Conservation (phyloP, 2,329 filamentous ascomycete species). For the Penicillium concentricum region DNA sequence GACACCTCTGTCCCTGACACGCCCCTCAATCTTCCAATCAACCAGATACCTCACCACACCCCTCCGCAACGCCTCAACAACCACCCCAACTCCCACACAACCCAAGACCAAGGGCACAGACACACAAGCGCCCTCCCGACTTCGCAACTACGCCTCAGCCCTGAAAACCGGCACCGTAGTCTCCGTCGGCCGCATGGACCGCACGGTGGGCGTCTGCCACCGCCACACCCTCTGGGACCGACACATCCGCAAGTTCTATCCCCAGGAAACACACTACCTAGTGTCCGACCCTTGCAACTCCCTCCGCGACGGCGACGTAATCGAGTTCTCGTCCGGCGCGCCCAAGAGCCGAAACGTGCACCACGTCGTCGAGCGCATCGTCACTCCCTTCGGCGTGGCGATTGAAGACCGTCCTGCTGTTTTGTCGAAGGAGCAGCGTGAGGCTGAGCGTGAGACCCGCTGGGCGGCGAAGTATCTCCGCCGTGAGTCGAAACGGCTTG, state of each 20-base stretch:
- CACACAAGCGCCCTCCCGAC: conserved; percentile 26
- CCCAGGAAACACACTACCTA: conserved; percentile 33
- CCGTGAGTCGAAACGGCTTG: conserved; percentile 28
- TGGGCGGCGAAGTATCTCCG: conserved; percentile 34
- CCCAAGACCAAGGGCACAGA: conserved; percentile 13
- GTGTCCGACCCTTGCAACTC: conserved; percentile 44
- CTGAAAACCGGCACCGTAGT: conserved; percentile 41
- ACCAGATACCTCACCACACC: conserved; percentile 15
- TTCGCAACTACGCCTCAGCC: conserved; percentile 38
- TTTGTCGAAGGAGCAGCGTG: conserved; percentile 35
- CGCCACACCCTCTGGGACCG: conserved; percentile 37
- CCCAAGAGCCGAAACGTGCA: conserved; percentile 39
- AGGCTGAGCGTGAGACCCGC: conserved; percentile 31
- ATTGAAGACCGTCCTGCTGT: conserved; percentile 40
- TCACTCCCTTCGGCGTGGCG: conserved; percentile 40
- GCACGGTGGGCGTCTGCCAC: conserved; percentile 40
- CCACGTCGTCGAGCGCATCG: conserved; percentile 45
- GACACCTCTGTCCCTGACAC: conserved; percentile 25
- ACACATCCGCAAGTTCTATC: conserved; percentile 40
- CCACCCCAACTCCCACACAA: conserved; percentile 3
- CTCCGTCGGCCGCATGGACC: conserved; percentile 43
- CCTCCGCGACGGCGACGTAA: conserved; percentile 45
- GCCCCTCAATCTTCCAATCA: conserved; percentile 23
- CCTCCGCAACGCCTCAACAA: conserved; percentile 21
- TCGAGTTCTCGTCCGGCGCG: conserved; percentile 44